Evolutionary conservation across 202 grass and related monocot genomes (phyloP).

Genomic region (Carex arenaria): DNA sequence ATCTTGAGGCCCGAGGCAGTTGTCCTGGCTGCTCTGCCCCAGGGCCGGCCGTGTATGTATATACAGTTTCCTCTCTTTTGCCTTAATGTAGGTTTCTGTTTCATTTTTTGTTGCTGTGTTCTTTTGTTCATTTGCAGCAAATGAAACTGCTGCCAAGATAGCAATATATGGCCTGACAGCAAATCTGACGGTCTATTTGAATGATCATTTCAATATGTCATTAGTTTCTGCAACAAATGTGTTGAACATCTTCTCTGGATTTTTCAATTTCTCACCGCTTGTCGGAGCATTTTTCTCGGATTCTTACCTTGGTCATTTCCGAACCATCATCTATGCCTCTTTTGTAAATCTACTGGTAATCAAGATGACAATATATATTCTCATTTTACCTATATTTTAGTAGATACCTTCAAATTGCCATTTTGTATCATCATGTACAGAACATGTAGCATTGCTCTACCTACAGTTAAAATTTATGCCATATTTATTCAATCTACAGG

Average conservation of each 20-base stretch:
- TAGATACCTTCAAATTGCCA: neutral
- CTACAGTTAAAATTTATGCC: neutral
- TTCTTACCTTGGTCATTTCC: constrained; percentile 53
- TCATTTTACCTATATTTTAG: neutral
- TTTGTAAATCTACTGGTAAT: constrained; percentile 52
- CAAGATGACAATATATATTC: neutral
- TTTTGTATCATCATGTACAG: neutral
- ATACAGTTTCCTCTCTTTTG: neutral
- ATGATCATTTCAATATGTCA: constrained; percentile 37
- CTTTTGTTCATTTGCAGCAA: constrained; percentile 30
- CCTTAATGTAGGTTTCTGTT: neutral
- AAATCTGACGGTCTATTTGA: constrained; percentile 42
- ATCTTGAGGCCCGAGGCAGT: too few relatives aligned
- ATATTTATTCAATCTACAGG: constrained; percentile 16
- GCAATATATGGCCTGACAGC: constrained; percentile 33
- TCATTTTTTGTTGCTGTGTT: neutral
- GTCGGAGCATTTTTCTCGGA: constrained; percentile 49
- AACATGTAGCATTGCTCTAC: too few relatives aligned
- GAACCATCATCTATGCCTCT: constrained; percentile 41
- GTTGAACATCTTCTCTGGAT: constrained; percentile 44
- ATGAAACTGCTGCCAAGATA: constrained; percentile 45
- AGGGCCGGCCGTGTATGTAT: too few relatives aligned
- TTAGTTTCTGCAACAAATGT: constrained; percentile 32
- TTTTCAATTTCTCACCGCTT: constrained; percentile 38
- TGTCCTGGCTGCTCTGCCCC: too few relatives aligned